Evolutionary conservation across 23 red algal species (phyloP).

Genomic region (Porphyridium purpureum): DNA sequence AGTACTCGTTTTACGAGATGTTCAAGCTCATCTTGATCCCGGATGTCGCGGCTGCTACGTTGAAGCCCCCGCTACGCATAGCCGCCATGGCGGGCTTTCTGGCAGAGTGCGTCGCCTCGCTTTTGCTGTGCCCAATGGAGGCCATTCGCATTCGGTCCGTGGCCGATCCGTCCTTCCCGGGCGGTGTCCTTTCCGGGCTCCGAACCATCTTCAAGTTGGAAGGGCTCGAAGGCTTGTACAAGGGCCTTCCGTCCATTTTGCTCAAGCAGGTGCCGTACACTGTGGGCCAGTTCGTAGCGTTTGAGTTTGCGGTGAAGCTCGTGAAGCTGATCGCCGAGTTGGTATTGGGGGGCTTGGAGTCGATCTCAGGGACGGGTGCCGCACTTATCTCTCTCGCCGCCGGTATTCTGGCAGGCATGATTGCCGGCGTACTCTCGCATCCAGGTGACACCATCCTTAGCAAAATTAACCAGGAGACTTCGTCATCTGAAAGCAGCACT

Average conservation of each 20-base stretch:
- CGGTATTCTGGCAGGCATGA: constrained; percentile 52
- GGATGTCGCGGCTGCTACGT: neutral
- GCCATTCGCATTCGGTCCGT: constrained; percentile 85
- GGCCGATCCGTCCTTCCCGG: constrained; percentile 51
- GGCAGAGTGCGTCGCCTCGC: constrained; percentile 66
- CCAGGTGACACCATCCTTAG: constrained; percentile 86
- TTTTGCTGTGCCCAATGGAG: constrained; percentile 81
- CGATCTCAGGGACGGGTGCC: constrained; percentile 2
- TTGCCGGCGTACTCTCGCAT: constrained; percentile 57
- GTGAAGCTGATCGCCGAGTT: constrained; percentile 13
- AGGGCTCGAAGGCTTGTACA: constrained; percentile 63
- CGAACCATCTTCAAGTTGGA: constrained; percentile 34
- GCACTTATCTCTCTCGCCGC: constrained; percentile 35
- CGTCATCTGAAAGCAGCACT: constrained; percentile 4
- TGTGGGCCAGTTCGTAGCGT: constrained; percentile 73
- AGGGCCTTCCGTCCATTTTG: constrained; percentile 57
- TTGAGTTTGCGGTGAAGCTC: constrained; percentile 34
- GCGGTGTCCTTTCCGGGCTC: constrained; percentile 20
- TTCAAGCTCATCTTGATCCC: constrained; percentile 45
- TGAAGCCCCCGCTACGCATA: constrained; percentile 38
- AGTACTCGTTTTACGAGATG: constrained; percentile 83
- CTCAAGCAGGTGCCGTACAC: constrained; percentile 89
- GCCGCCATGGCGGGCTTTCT: constrained; percentile 38
- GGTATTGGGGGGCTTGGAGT: constrained; percentile 13
- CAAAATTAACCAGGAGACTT: constrained; percentile 62